A percentile compares a stretch with the other conserved stretches of the same genome.
These are phyloP conservation scores for Colletotrichum siamense DNA, from an alignment of 2,329 filamentous ascomycete genomes.

Conservation along the genomic window DNA sequence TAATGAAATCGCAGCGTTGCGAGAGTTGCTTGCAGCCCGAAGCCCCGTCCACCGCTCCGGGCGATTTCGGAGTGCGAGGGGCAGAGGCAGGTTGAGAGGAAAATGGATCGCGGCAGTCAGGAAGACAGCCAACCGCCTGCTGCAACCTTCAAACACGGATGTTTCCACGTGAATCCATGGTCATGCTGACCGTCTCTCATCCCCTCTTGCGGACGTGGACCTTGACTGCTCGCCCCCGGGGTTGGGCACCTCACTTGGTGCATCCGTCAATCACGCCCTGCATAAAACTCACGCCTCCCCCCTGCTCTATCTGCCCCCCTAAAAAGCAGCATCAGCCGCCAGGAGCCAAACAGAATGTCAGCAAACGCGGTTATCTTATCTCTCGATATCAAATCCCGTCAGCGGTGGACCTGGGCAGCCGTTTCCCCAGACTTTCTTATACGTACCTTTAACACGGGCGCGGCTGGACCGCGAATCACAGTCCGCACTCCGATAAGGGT, in stretches of 20 bases:
- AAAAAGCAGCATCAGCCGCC: not conserved
- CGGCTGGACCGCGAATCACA: not conserved
- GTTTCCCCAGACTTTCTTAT: not conserved
- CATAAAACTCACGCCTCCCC: not conserved
- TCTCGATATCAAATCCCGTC: not conserved
- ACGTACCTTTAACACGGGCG: not conserved
- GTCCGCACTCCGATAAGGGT: not conserved
- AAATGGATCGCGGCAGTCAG: not conserved
- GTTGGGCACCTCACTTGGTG: not conserved
- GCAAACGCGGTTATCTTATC: not conserved
- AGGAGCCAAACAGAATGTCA: not conserved
- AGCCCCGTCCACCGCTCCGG: not conserved
- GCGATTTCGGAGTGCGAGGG: not conserved
- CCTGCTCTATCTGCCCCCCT: not conserved
- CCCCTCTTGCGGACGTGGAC: not conserved
- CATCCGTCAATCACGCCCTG: not conserved
- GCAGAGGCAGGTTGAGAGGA: not conserved
- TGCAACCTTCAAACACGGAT: not conserved
- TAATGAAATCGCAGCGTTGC: not conserved
- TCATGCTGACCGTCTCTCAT: not conserved
- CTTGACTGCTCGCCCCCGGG: not conserved
- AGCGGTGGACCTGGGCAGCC: not conserved
- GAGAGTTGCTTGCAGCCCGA: not conserved
- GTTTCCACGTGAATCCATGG: not conserved
- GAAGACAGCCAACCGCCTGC: not conserved